A percentile compares a stretch with the other conserved stretches of the same genome.
Conservation (phyloP, 2,329 filamentous ascomycete genomes). For the Colletotrichum siamense region DNA sequence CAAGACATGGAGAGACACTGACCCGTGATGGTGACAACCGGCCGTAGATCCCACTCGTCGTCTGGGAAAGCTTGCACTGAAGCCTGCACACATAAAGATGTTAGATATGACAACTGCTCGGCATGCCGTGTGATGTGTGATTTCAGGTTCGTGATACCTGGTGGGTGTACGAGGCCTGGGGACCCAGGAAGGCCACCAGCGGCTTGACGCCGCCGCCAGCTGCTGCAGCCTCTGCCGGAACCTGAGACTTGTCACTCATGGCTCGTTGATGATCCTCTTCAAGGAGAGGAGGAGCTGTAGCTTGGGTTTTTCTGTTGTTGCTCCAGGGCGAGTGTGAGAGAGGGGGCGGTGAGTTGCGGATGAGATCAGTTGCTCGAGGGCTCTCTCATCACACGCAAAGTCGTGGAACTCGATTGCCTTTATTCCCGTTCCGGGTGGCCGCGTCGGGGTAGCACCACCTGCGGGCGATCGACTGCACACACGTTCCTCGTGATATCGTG, state of each 20-base stretch:
- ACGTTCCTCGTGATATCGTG: not conserved
- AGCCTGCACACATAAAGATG: slow-evolving; percentile 40
- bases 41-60: slow-evolving; percentile 51
- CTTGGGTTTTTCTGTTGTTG: not conserved
- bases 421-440: slow-evolving; percentile 13
- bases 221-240: not conserved
- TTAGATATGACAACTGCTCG: slow-evolving; percentile 21
- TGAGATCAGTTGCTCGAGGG: not conserved
- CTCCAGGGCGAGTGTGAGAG: not conserved
- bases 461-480: slow-evolving; percentile 1
- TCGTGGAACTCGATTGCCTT: not conserved
- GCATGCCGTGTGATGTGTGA: not conserved
- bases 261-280: not conserved
- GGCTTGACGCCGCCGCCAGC: slow-evolving; percentile 26
- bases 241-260: slow-evolving; percentile 14
- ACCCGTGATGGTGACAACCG: slow-evolving; percentile 58
- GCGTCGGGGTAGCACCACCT: slow-evolving; percentile 9
- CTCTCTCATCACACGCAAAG: not conserved
- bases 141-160: slow-evolving; percentile 42
- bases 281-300: not conserved
- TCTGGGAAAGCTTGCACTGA: slow-evolving; percentile 53
- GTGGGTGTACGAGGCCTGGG: slow-evolving; percentile 55
- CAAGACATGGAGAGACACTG: slow-evolving; percentile 24
- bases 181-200: slow-evolving; percentile 55
- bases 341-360: not conserved